These are phyloP conservation scores for Pilatotrama ljubarskyi DNA, from an alignment of 768 basidiomycete species.

Conservation along the genomic window DNA sequence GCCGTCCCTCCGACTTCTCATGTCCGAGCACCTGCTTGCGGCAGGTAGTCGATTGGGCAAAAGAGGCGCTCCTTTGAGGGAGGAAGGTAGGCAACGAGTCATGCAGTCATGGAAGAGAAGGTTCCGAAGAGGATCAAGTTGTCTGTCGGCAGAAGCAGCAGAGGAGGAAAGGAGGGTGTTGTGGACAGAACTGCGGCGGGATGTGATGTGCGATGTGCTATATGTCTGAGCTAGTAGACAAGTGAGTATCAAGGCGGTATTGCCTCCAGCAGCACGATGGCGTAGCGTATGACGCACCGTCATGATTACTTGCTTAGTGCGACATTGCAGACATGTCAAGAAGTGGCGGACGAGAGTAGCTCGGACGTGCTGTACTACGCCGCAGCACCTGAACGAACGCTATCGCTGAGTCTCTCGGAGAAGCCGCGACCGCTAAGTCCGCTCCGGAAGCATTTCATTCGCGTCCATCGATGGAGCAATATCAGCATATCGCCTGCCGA, in stretches of 20 bases:
- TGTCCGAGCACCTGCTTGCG: background rate
- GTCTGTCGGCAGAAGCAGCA: background rate
- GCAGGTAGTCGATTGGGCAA: background rate
- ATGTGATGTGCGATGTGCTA: background rate
- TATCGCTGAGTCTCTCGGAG: background rate
- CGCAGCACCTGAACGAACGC: too few relatives aligned
- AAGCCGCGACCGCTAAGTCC: background rate
- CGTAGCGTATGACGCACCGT: background rate
- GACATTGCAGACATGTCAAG: background rate
- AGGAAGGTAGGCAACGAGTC: background rate
- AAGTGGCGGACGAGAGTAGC: too few relatives aligned
- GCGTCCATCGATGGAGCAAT: background rate
- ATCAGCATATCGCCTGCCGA: background rate
- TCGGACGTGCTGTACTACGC: background rate
- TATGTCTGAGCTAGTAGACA: background rate
- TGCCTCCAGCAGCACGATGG: background rate
- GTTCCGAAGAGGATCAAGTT: background rate
- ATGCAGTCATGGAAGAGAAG: background rate
- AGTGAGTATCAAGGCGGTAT: background rate
- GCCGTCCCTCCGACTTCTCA: background rate
- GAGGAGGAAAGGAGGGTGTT: conserved; percentile 1
- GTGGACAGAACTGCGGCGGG: conserved; percentile 2
- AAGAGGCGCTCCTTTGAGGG: background rate
- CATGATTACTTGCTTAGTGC: background rate
- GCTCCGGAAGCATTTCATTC: background rate